Conservation (phyloP, 169 alveolate genomes). For the Cryptosporidium baileyi region DNA sequence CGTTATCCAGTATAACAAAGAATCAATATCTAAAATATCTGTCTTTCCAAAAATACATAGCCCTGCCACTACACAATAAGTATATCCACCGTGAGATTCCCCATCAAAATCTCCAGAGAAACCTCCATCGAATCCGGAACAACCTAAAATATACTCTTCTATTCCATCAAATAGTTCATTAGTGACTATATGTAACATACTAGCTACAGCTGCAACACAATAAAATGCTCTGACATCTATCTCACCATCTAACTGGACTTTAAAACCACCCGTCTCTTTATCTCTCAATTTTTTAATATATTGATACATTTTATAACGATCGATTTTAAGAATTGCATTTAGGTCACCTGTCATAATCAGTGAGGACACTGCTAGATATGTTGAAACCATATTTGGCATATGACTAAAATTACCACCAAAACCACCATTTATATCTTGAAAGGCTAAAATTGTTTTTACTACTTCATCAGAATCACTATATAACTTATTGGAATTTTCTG, state of each 20-base stretch:
- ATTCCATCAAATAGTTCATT: conserved; percentile 85
- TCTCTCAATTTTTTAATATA: conserved; percentile 84
- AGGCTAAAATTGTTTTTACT: conserved; percentile 70
- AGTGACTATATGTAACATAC: conserved; percentile 85
- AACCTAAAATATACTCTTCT: conserved; percentile 85
- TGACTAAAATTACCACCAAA: conserved; percentile 91
- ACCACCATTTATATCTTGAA: conserved; percentile 81
- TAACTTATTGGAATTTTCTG: not conserved
- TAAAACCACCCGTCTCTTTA: conserved; percentile 88
- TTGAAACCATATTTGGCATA: conserved; percentile 89
- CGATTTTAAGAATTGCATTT: conserved; percentile 83
- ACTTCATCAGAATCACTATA: conserved; percentile 51
- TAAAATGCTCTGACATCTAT: conserved; percentile 93
- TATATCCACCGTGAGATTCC: conserved; percentile 98
- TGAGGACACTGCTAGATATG: conserved; percentile 89
- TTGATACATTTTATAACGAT: conserved; percentile 83
- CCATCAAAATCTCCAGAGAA: conserved; percentile 90
- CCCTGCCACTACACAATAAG: conserved; percentile 96
- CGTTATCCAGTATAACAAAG: conserved; percentile 85
- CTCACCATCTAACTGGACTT: conserved; percentile 93
- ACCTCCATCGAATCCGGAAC: conserved; percentile 98
- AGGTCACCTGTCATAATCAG: conserved; percentile 74
- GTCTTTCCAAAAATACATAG: conserved; percentile 83
- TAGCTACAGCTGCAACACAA: conserved; percentile 92
- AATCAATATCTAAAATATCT: conserved; percentile 84